These are phyloP conservation scores for Nidula niveotomentosa DNA, from an alignment of 1,284 basidiomycete genomes.

Conservation along the genomic window DNA sequence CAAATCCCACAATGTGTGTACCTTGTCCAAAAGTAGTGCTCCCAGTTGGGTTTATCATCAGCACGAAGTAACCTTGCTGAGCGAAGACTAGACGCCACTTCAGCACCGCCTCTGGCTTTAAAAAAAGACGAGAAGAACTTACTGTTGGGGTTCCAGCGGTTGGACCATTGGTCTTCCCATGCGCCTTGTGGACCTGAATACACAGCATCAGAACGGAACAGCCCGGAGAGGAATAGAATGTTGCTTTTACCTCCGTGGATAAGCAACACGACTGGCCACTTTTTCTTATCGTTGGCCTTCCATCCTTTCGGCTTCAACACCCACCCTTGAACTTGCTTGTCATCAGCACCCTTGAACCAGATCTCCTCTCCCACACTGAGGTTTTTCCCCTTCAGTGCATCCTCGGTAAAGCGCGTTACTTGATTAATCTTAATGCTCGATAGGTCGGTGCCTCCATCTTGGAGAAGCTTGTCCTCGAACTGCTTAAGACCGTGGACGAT, in stretches of 20 bases:
- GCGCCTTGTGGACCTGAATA: conserved; percentile 68
- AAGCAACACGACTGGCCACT: conserved; percentile 72
- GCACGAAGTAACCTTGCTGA: conserved; percentile 82
- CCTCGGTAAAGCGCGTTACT: conserved; percentile 62
- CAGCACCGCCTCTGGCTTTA: neutral
- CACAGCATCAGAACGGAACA: neutral
- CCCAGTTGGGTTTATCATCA: conserved; percentile 88
- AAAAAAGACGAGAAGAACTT: conserved; percentile 8
- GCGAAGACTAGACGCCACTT: conserved; percentile 58
- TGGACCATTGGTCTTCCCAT: conserved; percentile 85
- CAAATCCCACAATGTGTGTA: conserved; percentile 21
- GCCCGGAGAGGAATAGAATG: neutral
- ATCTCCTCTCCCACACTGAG: conserved; percentile 73
- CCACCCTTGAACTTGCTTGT: conserved; percentile 80
- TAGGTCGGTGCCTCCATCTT: conserved; percentile 21
- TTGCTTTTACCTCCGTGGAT: conserved; percentile 67
- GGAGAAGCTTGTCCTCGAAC: conserved; percentile 36
- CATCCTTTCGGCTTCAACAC: conserved; percentile 77
- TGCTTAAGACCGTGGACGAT: conserved; percentile 48
- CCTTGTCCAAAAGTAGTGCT: conserved; percentile 88
- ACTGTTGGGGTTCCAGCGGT: conserved; percentile 88
- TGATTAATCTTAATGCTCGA: conserved; percentile 37
- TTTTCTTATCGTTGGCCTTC: conserved; percentile 63
- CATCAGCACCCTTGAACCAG: conserved; percentile 82
- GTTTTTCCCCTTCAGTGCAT: conserved; percentile 53